Evolutionary conservation across 1,284 basidiomycete species (phyloP).

Genomic region (Sporisorium graminicola): DNA sequence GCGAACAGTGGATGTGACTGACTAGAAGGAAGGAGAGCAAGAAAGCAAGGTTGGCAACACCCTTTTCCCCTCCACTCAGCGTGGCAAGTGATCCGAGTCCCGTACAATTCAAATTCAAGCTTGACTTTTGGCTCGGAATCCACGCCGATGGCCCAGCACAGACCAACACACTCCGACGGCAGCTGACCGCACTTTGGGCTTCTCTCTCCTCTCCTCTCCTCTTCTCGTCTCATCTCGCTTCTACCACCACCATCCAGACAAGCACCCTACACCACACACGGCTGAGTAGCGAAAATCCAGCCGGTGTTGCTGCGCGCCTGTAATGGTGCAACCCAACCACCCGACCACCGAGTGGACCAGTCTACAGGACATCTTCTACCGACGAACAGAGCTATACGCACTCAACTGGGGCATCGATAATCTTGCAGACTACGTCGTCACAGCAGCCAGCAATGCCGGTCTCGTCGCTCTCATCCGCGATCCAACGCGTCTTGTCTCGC

Average conservation of each 20-base stretch:
- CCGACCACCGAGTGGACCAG: slow-evolving; percentile 63
- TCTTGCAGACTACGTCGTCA: slow-evolving; percentile 83
- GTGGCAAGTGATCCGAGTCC: slow-evolving; percentile 8
- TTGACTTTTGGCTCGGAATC: not conserved
- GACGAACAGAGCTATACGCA: slow-evolving; percentile 83
- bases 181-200: not conserved
- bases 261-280: not conserved
- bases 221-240: too few relatives aligned
- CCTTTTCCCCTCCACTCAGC: slow-evolving; percentile 10
- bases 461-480: slow-evolving; percentile 90
- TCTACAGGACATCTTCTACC: slow-evolving; percentile 70
- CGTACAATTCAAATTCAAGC: not conserved
- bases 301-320: not conserved
- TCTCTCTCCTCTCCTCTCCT: not conserved
- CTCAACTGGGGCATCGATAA: slow-evolving; percentile 84
- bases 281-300: not conserved
- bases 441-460: slow-evolving; percentile 86
- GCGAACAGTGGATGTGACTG: not conserved
- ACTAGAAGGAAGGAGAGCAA: not conserved
- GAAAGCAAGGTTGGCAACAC: not conserved
- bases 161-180: not conserved
- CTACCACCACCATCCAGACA: not conserved
- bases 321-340: slow-evolving; percentile 46
- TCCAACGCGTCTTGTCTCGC: slow-evolving; percentile 81
- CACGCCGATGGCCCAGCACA: slow-evolving; percentile 9